Base-by-base conservation (phyloP, 1,139 yeast genomes). In the Zygoascus meyerae region DNA sequence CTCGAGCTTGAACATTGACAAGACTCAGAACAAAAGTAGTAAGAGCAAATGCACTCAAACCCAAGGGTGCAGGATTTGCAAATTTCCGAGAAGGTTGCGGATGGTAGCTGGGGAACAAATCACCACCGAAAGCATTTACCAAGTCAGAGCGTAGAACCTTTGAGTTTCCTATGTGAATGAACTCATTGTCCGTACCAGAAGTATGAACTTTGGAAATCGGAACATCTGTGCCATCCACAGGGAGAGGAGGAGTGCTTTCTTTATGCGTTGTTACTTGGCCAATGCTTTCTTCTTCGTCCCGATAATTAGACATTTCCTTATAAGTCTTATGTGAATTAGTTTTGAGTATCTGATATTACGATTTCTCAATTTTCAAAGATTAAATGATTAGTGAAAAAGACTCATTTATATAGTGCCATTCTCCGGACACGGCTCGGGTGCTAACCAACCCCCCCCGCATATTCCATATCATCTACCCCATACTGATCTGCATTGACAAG, bases 11-110 rank as follows among this genome's bases (percentile, higher is more conserved):
- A 6, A 76, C 73, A 55, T 81, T 80, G 55, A 79, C 69, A 62
- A 89, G 67, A 3, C 92, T 81, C 39, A 87, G 72, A 10, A 86
- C 86, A 65, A 89, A 85, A 4, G 95, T 85, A 15, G 95, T 85
- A 55, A 86, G 71, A 7, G 95, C 95, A 62, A 89, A 87, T 4
- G 86, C 95, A 43, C 80, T 75, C 54, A 89, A 72, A 11, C 96
- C 96, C 49, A 89, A 72, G 2, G 96, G 95, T 42, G 94, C 86
- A 40, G 96, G 95, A 65, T 87, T 87, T 51, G 83, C 95, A 63
- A 86, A 81, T 64, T 81, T 75, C 64, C 84, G 79, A 44, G 75
- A 71, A 32, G 95, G 81, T 31, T 84, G 79, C 33, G 81, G 77
- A 26, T 78, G 61, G 51, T 74, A 68, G 61, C 86, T 87, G 15